Conservation (phyloP, 805 yeast genomes). For the Sugiyamaella boreocaroliniensis region DNA sequence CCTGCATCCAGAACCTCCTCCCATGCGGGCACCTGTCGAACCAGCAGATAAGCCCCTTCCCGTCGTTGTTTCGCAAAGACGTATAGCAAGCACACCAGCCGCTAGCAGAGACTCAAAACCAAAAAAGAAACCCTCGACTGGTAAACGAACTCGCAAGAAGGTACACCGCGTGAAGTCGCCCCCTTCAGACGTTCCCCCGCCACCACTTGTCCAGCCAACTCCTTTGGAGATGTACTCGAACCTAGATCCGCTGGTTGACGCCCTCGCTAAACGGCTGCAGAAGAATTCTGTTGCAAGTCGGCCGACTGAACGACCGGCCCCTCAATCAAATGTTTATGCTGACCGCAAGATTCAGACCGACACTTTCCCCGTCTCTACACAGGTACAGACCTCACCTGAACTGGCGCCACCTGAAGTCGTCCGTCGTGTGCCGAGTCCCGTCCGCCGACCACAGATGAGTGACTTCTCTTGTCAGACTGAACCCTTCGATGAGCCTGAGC, state of each 20-base stretch:
- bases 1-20: constrained; percentile 19
- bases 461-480: neutral
- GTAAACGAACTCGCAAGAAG: neutral
- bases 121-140: neutral
- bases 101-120: neutral
- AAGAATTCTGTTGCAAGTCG: neutral
- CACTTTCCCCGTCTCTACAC: constrained; percentile 1
- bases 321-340: constrained; percentile 1
- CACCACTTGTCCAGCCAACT: constrained; percentile 1
- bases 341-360: constrained; percentile 8
- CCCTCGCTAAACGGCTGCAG: constrained; percentile 12
- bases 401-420: neutral
- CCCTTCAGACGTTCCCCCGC: constrained; percentile 3
- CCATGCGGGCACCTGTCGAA: constrained; percentile 9
- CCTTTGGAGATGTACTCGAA: neutral
- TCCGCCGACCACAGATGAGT: neutral
- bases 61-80: neutral
- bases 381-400: neutral
- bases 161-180: neutral
- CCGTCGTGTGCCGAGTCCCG: neutral
- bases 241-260: constrained; percentile 13
- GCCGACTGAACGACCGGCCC: neutral
- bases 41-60: constrained; percentile 9
- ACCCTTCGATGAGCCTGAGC: neutral
- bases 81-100: constrained; percentile 8